These are phyloP conservation scores for Exophiala alcalophila DNA, from an alignment of 2,329 filamentous ascomycete species.

Conservation along the genomic window DNA sequence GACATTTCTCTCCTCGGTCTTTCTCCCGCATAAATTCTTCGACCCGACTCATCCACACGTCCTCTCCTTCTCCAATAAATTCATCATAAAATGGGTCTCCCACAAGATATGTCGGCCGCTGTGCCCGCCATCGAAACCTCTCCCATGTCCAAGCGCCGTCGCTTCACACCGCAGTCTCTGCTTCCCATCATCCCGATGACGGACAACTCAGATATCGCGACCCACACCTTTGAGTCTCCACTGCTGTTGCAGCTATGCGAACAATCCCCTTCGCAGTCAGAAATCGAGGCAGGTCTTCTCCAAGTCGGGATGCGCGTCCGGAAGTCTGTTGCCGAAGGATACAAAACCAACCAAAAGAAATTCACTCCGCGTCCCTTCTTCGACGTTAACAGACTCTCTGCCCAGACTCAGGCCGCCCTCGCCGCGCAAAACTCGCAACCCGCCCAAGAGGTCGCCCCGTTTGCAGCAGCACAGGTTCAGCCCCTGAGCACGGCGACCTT, in stretches of 20 bases:
- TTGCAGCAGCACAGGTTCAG: slow-evolving; percentile 54
- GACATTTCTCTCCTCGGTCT: slow-evolving; percentile 1
- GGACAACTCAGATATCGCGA: slow-evolving; percentile 26
- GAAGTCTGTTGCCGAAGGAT: slow-evolving; percentile 89
- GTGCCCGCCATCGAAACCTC: slow-evolving; percentile 15
- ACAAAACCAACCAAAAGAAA: slow-evolving; percentile 56
- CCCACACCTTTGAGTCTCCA: slow-evolving; percentile 30
- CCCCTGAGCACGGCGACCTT: slow-evolving; percentile 40
- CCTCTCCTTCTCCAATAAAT: no score
- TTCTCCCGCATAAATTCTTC: not conserved
- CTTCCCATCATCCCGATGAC: slow-evolving; percentile 27
- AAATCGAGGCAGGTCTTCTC: slow-evolving; percentile 75
- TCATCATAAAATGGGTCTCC: slow-evolving; percentile 16
- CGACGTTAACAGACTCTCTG: slow-evolving; percentile 26
- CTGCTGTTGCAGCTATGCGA: slow-evolving; percentile 39
- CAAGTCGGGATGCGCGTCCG: slow-evolving; percentile 91
- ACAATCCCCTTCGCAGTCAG: slow-evolving; percentile 40
- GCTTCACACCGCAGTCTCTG: slow-evolving; percentile 43
- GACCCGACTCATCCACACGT: not conserved
- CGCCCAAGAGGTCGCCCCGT: slow-evolving; percentile 16
- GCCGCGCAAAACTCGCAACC: slow-evolving; percentile 9
- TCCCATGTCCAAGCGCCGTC: slow-evolving; percentile 42
- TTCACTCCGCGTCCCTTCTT: slow-evolving; percentile 31
- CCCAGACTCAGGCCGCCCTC: slow-evolving; percentile 29
- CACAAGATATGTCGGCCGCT: slow-evolving; percentile 16